Percentiles rank a stretch among this genome's conserved stretches.
Evolutionary conservation across 495 filamentous ascomycete genomes (phyloP).

Genomic region (Alectoria sarmentosa): DNA sequence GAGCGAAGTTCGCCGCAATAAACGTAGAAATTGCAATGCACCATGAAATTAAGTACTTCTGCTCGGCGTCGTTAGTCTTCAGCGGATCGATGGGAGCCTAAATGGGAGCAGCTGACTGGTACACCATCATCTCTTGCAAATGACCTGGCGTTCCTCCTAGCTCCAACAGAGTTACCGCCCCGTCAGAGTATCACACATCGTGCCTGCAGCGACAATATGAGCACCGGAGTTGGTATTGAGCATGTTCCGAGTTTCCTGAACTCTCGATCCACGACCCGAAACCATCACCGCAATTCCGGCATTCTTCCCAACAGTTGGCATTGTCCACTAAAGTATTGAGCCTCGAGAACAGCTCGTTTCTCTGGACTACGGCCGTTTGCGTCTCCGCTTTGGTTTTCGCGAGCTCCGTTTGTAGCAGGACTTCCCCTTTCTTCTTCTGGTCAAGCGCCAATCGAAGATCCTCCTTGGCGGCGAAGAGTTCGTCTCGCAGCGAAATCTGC

Average conservation of each 20-base stretch:
- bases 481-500: neutral
- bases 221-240: neutral
- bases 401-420: neutral
- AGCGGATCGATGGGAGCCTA: neutral
- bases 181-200: neutral
- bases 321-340: neutral
- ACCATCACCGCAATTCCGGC: neutral
- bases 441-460: neutral
- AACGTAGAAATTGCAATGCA: too few relatives aligned
- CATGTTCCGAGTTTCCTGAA: neutral
- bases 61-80: neutral
- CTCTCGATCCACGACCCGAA: conserved; percentile 4
- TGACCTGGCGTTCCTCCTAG: too few relatives aligned
- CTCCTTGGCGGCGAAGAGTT: neutral
- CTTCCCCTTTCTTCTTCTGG: neutral
- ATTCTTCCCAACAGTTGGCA: neutral
- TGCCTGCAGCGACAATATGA: conserved; percentile 1
- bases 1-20: neutral
- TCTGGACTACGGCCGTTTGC: neutral
- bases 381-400: neutral
- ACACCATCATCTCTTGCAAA: neutral
- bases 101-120: neutral
- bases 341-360: too few relatives aligned
- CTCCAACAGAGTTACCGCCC: too few relatives aligned
- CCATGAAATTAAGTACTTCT: neutral